These are phyloP conservation scores for Discostella stelligeroides DNA, from an alignment of 108 stramenopile genomes.

Conservation along the genomic window DNA sequence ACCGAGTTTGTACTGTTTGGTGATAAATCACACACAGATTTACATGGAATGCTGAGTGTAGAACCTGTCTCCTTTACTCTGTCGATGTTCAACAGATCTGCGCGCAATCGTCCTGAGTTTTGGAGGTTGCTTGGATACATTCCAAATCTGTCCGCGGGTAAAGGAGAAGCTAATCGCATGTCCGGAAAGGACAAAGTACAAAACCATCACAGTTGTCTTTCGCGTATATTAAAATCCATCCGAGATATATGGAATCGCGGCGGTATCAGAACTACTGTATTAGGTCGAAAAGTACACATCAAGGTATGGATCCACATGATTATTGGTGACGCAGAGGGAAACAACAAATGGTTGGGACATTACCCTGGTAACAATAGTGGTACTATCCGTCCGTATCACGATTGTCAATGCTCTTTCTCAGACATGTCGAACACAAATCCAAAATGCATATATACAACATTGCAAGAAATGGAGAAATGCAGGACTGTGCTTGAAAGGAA, in stretches of 20 bases:
- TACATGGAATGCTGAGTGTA: too few species aligned
- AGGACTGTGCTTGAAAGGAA: too few species aligned
- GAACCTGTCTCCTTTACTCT: too few species aligned
- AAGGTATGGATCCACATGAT: not conserved
- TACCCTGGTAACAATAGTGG: not conserved
- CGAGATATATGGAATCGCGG: not conserved
- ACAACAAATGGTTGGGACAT: not conserved
- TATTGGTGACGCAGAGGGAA: conserved; percentile 1
- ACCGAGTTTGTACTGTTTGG: too few species aligned
- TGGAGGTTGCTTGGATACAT: not conserved
- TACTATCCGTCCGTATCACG: not conserved
- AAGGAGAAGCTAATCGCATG: not conserved
- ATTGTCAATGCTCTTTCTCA: not conserved
- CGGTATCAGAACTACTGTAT: not conserved
- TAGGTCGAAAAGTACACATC: not conserved
- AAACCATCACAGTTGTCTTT: not conserved
- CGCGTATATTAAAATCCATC: not conserved
- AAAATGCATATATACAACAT: not conserved
- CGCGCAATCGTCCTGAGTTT: not conserved
- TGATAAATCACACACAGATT: too few species aligned
- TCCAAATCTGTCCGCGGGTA: not conserved
- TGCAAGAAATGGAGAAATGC: too few species aligned
- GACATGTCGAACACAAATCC: not conserved
- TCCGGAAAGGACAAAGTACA: not conserved
- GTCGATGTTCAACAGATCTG: too few species aligned